These are phyloP conservation scores for Aspergillus quadricinctus DNA, from an alignment of 2,329 filamentous ascomycete species.

Conservation along the genomic window DNA sequence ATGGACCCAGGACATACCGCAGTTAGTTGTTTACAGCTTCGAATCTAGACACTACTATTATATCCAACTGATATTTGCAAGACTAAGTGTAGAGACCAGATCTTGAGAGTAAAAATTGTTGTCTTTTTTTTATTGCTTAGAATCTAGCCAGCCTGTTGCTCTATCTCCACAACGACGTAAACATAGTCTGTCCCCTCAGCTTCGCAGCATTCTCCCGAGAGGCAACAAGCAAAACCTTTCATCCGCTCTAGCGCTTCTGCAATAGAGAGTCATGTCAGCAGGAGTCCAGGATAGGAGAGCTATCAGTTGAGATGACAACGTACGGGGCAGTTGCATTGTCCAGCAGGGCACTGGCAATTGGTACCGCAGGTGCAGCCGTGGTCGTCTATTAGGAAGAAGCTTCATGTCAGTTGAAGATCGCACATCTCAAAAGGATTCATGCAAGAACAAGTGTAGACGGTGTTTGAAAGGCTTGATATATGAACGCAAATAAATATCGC, in stretches of 20 bases:
- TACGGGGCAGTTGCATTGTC: conserved; percentile 39
- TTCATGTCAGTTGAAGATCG: conserved; percentile 6
- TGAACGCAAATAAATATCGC: background rate
- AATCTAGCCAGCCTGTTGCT: background rate
- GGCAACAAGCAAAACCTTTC: background rate
- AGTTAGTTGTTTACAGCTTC: background rate
- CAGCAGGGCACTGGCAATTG: conserved; percentile 40
- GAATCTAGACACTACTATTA: background rate
- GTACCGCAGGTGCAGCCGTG: conserved; percentile 40
- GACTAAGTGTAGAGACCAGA: background rate
- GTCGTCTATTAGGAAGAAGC: conserved; percentile 18
- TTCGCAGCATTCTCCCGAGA: background rate
- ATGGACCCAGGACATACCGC: background rate
- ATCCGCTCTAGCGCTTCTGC: background rate
- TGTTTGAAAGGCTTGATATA: background rate
- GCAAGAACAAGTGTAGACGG: background rate
- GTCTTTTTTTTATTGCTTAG: background rate
- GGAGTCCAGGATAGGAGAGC: background rate
- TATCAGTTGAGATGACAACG: conserved; percentile 8
- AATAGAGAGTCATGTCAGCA: background rate
- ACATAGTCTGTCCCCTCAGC: background rate
- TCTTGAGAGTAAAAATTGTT: background rate
- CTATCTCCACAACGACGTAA: background rate
- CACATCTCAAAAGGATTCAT: conserved; percentile 7
- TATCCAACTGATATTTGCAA: background rate